Evolutionary conservation across 2,329 filamentous ascomycete species (phyloP), one percentile per base, ranked within the genome.

Genomic region (Helminthosporium solani): DNA sequence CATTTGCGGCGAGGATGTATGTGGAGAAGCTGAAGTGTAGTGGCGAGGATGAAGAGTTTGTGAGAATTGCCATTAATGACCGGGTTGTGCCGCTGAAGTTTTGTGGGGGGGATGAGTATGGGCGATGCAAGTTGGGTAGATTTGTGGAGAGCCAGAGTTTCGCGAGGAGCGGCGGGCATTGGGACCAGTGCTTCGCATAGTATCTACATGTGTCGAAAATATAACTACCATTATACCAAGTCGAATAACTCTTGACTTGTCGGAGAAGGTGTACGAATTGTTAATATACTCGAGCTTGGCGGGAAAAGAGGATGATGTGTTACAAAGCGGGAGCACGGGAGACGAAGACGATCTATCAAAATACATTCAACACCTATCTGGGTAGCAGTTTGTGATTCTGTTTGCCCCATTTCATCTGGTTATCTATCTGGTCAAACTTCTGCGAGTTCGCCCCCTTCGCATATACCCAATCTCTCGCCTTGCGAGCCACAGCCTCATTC

Each of bases 1-100:
- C 91, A 0, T 96, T 96, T 70, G 88, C 80, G 0, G 85, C 82
- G 15, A 78, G 90, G 42, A 80, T 90, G 69, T 95, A 95, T 67
- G 82, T 96, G 28, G 91, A 96, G 77, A 94, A 92, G 77, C 84
- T 96, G 81, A 71, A 70, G 33, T 96, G 91, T 67, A 65, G 65
- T 2, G 73, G 64, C 12, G 67, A 71, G n/a, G 53, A 70, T 1
- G 82, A 89, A 61, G 87, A 94, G 67, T 75, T 86, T 42, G 88
- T 96, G 9, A 79, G 91, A 30, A 77, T 95, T 3, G 71, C 96
- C 48, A 75, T 96, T 28, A 96, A 96, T 70, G 90, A 95, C 62
- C 80, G 88, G 19, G 88, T 96, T 2, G 76, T 91, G 47, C 82
- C 84, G 9, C 70, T 95, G 45, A 73, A 80, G 54, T 83, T 78